Evolutionary conservation across 1,284 basidiomycete species (phyloP), one percentile per base, ranked within the genome.

Genomic region (Leccinum subrobustum): DNA sequence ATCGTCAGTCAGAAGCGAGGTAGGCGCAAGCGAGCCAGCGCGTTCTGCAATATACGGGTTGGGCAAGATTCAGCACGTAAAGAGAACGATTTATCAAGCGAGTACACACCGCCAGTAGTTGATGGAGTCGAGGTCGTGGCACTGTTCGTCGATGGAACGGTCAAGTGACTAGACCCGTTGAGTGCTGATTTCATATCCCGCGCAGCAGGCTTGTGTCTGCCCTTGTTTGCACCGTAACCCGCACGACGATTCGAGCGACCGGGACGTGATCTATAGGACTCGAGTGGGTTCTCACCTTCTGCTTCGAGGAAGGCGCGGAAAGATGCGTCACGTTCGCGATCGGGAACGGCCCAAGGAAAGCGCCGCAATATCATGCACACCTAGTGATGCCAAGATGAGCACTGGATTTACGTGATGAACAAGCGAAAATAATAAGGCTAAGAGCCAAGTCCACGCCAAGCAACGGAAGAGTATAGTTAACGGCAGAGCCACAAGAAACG

Each of bases 301-400:
- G 95, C 92, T 67, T 89, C 85, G 66, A 98, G 89, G 72, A 97
- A 99, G 7, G 94, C 88, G 63, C 89, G 85, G 81, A 94, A 99
- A 72, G 89, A 92, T 57, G 92, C 86, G 72, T 99, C 97, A 33
- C 88, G 87, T 83, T 97, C 97, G 70, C 88, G 83, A 75, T 99
- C 96, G 23, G 96, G 96, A 61, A 98, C 91, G 78, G 96, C 98
- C 97, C 97, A 99, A 2, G 97, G 97, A 82, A 99, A 99, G 55
- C 97, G 86, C 56, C 96, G 85, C 52, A 99, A 84, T 63, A 97
- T 83, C 97, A 99, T 99, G 81, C 97, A 99, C 1, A 75, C 71
- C 71, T 73, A 52, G 31, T 23, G 27, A 56, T 20, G 50, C n/a
- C 11, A 31, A 11, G 23, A 53, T 73, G 47, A 75, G 70, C 48